Percentiles rank a stretch among this genome's conserved stretches.
These are phyloP conservation scores for Suhomyces vadensis DNA, from an alignment of 805 yeast species.

Conservation along the genomic window DNA sequence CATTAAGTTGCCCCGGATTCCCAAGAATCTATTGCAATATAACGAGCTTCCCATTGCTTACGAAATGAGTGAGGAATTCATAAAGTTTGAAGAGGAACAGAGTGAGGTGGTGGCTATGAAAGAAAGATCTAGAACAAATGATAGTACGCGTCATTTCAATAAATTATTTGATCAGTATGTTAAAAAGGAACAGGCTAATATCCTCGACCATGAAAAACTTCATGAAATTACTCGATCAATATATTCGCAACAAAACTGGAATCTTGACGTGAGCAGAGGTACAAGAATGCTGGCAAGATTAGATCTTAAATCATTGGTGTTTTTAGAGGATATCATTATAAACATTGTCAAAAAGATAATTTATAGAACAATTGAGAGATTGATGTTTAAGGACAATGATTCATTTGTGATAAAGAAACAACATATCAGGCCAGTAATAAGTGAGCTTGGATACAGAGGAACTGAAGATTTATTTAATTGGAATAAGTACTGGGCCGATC, in stretches of 20 bases:
- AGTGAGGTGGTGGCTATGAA: constrained; percentile 22
- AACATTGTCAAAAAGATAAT: constrained; percentile 8
- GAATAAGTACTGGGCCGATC: constrained; percentile 11
- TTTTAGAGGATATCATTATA: constrained; percentile 13
- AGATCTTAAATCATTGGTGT: constrained; percentile 8
- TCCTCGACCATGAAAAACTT: constrained; percentile 3
- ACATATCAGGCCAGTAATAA: constrained; percentile 5
- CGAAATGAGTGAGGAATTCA: constrained; percentile 49
- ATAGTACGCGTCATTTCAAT: constrained; percentile 7
- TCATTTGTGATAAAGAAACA: neutral
- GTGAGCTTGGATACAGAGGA: constrained; percentile 1
- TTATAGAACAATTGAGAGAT: constrained; percentile 5
- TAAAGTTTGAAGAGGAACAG: constrained; percentile 47
- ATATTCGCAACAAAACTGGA: constrained; percentile 3
- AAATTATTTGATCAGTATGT: constrained; percentile 2
- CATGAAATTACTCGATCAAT: neutral
- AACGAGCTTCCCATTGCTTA: constrained; percentile 51
- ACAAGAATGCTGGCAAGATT: neutral
- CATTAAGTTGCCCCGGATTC: constrained; percentile 10
- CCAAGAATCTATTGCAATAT: constrained; percentile 32
- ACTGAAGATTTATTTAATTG: constrained; percentile 8
- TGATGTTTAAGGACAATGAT: neutral
- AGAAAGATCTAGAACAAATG: constrained; percentile 16
- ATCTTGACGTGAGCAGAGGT: neutral
- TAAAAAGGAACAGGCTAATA: neutral